Conservation (phyloP, 2,329 filamentous ascomycete genomes). For the Nigrospora osmanthi region DNA sequence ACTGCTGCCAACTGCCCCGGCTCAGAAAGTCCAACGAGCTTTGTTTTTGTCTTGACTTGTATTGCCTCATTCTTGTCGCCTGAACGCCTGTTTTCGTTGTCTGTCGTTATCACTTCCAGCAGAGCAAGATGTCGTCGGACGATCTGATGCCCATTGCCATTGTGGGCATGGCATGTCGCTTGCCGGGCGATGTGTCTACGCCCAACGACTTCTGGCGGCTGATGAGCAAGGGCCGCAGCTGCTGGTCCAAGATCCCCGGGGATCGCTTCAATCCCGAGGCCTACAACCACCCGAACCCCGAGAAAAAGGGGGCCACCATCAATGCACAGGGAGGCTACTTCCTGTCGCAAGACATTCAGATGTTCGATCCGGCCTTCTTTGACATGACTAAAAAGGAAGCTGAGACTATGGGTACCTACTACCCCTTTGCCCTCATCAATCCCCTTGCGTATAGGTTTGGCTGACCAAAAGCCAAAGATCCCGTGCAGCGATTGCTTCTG, state of each 20-base stretch:
- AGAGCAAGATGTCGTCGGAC: too few species aligned
- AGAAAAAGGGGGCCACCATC: constrained; percentile 20
- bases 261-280: constrained; percentile 21
- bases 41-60: too few species aligned
- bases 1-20: too few species aligned
- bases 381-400: constrained; percentile 27
- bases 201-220: constrained; percentile 23
- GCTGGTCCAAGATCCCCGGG: constrained; percentile 19
- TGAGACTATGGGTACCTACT: constrained; percentile 20
- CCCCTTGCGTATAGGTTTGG: neutral
- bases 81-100: too few species aligned
- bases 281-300: constrained; percentile 24
- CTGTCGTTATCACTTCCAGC: too few species aligned
- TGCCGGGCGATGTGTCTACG: constrained; percentile 18
- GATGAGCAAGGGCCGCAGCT: constrained; percentile 17
- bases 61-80: too few species aligned
- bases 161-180: constrained; percentile 23
- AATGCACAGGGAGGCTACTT: constrained; percentile 24
- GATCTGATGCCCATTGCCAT: constrained; percentile 19
- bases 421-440: too few species aligned
- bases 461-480: constrained; percentile 9
- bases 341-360: constrained; percentile 17
- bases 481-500: constrained; percentile 17
- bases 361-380: constrained; percentile 26
- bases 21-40: too few species aligned